Percentiles rank a stretch among this genome's conserved stretches.
Conservation (phyloP, 805 yeast genomes). For the Starmerella riodocensis region DNA sequence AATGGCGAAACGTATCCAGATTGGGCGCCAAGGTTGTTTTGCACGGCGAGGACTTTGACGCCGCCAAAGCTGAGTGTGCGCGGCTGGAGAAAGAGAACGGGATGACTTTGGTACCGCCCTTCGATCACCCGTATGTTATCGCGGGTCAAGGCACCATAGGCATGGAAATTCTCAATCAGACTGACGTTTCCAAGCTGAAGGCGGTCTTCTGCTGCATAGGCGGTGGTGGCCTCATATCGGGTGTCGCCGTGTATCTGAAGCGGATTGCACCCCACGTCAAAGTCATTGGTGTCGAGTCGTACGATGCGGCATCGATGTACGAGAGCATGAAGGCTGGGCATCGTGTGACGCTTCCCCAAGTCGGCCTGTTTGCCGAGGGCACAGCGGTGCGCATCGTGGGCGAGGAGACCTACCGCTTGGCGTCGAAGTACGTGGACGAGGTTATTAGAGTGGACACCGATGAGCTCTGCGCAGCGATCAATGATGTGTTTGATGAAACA, state of each 20-base stretch:
- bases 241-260: conserved; percentile 78
- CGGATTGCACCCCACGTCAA: conserved; percentile 96
- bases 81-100: conserved; percentile 57
- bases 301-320: conserved; percentile 85
- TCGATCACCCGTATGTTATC: conserved; percentile 92
- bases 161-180: conserved; percentile 79
- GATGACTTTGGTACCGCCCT: conserved; percentile 89
- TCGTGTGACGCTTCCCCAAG: conserved; percentile 48
- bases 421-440: conserved; percentile 73
- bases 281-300: conserved; percentile 89
- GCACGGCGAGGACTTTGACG: conserved; percentile 86
- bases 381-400: conserved; percentile 89
- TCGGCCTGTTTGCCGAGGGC: conserved; percentile 97
- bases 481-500: conserved; percentile 92
- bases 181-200: conserved; percentile 56
- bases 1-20: conserved; percentile 79
- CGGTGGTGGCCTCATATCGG: conserved; percentile 93
- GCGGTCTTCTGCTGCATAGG: conserved; percentile 92
- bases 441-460: conserved; percentile 76
- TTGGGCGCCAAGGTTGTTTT: conserved; percentile 89
- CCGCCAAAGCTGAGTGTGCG: conserved; percentile 84
- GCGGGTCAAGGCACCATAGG: conserved; percentile 99
- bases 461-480: conserved; percentile 92
- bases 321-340: conserved; percentile 48
- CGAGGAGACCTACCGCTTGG: conserved; percentile 76